Evolutionary conservation across 768 basidiomycete genomes (phyloP).

Genomic region (Tubosaeta brunneosetosa): DNA sequence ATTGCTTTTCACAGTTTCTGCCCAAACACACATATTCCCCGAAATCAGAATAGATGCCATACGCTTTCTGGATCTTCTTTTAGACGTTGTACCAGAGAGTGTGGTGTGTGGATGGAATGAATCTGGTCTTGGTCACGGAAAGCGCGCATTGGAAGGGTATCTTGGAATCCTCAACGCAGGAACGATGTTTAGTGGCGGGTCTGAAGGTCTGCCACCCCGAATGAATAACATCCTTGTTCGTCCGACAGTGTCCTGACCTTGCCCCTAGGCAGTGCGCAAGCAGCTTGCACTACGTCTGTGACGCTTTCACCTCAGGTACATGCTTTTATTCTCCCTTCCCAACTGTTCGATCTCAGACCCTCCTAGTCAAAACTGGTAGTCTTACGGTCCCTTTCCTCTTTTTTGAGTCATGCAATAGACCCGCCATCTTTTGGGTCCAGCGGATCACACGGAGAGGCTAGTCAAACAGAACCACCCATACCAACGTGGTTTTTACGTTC

Average conservation of each 20-base stretch:
- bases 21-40: constrained; percentile 92
- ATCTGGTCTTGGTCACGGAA: constrained; percentile 47
- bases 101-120: constrained; percentile 68
- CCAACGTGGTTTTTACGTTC: constrained; percentile 63
- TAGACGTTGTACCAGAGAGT: constrained; percentile 62
- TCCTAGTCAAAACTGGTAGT: constrained; percentile 74
- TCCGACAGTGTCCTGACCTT: background rate
- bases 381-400: constrained; percentile 63
- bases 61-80: constrained; percentile 68
- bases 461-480: constrained; percentile 21
- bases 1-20: constrained; percentile 83
- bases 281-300: constrained; percentile 62
- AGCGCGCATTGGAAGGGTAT: constrained; percentile 72
- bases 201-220: constrained; percentile 39
- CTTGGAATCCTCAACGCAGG: constrained; percentile 72
- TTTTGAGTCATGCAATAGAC: constrained; percentile 49
- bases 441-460: constrained; percentile 10
- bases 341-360: constrained; percentile 5
- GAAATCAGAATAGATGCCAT: constrained; percentile 91
- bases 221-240: background rate
- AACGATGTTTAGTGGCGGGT: constrained; percentile 50
- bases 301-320: constrained; percentile 58
- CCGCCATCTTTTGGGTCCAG: constrained; percentile 12
- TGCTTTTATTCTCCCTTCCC: background rate
- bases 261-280: constrained; percentile 28